Conservation (phyloP, 2,329 filamentous ascomycete genomes). For the Diaporthe sp. region DNA sequence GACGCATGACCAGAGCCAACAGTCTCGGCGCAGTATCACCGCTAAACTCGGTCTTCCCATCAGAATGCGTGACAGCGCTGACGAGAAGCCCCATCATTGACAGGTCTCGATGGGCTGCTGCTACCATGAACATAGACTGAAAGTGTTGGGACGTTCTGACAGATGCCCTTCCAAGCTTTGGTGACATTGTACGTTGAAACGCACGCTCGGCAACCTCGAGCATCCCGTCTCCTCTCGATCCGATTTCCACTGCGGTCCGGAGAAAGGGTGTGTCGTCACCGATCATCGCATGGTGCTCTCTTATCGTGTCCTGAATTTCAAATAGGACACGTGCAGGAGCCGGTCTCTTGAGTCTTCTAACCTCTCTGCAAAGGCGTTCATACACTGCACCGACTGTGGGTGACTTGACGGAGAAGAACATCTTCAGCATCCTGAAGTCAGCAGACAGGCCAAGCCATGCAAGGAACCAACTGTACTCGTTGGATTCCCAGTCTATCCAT, state of each 20-base stretch:
- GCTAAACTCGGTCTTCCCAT: background rate
- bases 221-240: background rate
- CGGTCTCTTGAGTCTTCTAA: accelerated
- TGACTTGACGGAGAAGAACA: background rate
- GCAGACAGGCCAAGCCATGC: background rate
- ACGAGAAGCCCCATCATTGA: background rate
- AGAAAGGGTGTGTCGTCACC: background rate
- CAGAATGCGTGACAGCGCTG: background rate
- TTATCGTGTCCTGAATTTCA: background rate
- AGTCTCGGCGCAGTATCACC: accelerated
- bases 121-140: background rate
- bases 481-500: background rate
- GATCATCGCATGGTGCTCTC: background rate
- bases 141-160: too few relatives aligned
- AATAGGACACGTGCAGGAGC: background rate
- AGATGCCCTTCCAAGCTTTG: too few relatives aligned
- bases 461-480: background rate
- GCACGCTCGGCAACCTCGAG: background rate
- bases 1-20: background rate
- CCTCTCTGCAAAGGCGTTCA: background rate
- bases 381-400: background rate
- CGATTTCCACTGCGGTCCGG: background rate
- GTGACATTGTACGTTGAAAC: background rate
- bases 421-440: background rate
- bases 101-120: background rate